Base-by-base conservation (phyloP, 2,329 filamentous ascomycete species). In the Pezicula radicicola region DNA sequence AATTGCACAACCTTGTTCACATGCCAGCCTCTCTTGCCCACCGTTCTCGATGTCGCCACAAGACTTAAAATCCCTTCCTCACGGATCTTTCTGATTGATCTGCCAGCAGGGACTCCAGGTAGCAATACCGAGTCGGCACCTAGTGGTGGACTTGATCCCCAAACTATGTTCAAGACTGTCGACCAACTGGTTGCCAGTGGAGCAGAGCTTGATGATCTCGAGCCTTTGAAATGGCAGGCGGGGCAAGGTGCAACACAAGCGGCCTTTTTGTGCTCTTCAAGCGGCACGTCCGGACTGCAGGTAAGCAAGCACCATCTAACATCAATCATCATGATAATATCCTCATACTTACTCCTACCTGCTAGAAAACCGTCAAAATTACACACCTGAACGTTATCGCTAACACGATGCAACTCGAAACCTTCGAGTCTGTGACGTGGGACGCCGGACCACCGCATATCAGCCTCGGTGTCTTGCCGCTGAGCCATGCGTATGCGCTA, bases 321-420 rank as follows among this genome's bases (percentile, higher is more conserved):
- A 40, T 39, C 21, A 3, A 30, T 15, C 42, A 45, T 36, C 46
- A 39, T 10, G 40, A 18, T 6, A 3, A 36, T 15, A 36, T 36
- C 8, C 16, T 41, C 39, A 18, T 10, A n/a, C n/a, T n/a, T n/a
- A n/a, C n/a, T n/a, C n/a, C n/a, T n/a, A n/a, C n/a, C n/a, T n/a
- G n/a, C 18, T 52, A 88, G 82, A 91, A 91, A 85, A 88, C 87
- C 44, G 89, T 92, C 50, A 91, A 89, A 84, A 88, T 93, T 52
- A 88, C 87, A 3, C 89, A 93, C 65, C 73, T 73, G 39, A 93
- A 93, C 58, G 85, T 92, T 40, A 92, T 93, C 44, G 81, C 88
- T 48, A 93, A 93, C 64, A 78, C 83, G 0, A 63, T 91, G 46
- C 88, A 91, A 65, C 75, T 85, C 50, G 65, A 63, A 9, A 64